Evolutionary conservation across 2,329 filamentous ascomycete genomes (phyloP).

Genomic region (Pseudocercospora fuligena): DNA sequence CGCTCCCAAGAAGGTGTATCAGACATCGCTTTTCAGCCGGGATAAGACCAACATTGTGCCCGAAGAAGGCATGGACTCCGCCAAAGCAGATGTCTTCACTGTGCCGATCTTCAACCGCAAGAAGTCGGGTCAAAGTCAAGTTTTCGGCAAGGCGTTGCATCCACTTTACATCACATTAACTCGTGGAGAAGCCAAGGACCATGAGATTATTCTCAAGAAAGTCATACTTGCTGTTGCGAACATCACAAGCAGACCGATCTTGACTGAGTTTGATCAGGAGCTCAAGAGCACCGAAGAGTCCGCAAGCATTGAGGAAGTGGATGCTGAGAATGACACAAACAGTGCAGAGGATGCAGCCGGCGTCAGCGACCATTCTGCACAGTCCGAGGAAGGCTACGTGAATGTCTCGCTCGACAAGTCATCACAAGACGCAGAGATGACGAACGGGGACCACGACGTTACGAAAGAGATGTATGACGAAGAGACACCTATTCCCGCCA

Average conservation of each 20-base stretch:
- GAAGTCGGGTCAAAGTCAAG: conserved; percentile 46
- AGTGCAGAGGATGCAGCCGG: conserved; percentile 54
- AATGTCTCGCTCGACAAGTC: conserved; percentile 82
- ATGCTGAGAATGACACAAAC: conserved; percentile 54
- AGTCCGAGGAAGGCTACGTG: conserved; percentile 88
- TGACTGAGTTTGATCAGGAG: conserved; percentile 54
- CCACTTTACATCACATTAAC: conserved; percentile 73
- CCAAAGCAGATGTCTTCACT: conserved; percentile 68
- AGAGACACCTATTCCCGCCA: conserved; percentile 32
- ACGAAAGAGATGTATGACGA: conserved; percentile 11
- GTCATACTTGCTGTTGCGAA: conserved; percentile 75
- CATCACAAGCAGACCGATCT: conserved; percentile 72
- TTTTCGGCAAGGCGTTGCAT: conserved; percentile 39
- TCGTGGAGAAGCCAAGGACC: conserved; percentile 69
- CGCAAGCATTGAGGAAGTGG: conserved; percentile 17
- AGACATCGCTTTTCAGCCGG: conserved; percentile 50
- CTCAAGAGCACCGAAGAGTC: not conserved
- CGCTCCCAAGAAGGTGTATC: conserved; percentile 59
- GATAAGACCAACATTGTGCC: conserved; percentile 53
- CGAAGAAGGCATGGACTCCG: conserved; percentile 58
- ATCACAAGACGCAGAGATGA: conserved; percentile 11
- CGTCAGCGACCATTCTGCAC: conserved; percentile 76
- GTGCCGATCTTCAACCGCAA: conserved; percentile 72
- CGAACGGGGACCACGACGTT: conserved; percentile 2
- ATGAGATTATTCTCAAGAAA: conserved; percentile 79